Conservation (phyloP, 2,329 filamentous ascomycete species). For the Eutypella sp. region DNA sequence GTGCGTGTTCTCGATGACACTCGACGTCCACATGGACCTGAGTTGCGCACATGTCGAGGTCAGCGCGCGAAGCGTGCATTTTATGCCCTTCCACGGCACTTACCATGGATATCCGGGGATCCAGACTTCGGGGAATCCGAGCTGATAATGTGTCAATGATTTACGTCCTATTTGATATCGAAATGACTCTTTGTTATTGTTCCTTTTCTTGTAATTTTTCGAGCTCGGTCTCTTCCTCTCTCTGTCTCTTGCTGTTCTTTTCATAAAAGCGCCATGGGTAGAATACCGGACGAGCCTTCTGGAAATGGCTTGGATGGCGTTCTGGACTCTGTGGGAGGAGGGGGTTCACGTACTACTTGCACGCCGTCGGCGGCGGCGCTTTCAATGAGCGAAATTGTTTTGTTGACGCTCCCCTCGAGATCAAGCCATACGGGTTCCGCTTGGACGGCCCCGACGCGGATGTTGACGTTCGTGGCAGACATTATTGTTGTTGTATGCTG, state of each 20-base stretch:
- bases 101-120: slow-evolving; percentile 50
- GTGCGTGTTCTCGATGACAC: slow-evolving; percentile 36
- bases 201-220: too few species aligned
- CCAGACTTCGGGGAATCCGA: slow-evolving; percentile 52
- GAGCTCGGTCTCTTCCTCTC: too few species aligned
- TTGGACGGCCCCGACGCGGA: slow-evolving; percentile 47
- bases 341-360: slow-evolving; percentile 30
- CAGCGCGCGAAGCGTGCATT: slow-evolving; percentile 10
- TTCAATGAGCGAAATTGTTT: slow-evolving; percentile 52
- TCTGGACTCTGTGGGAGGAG: slow-evolving; percentile 1
- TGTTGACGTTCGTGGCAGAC: slow-evolving; percentile 14
- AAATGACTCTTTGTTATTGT: too few species aligned
- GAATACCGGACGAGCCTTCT: not conserved
- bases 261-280: too few species aligned
- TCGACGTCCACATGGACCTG: slow-evolving; percentile 34
- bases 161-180: not conserved
- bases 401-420: slow-evolving; percentile 46
- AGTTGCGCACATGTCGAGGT: slow-evolving; percentile 18
- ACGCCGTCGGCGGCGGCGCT: slow-evolving; percentile 50
- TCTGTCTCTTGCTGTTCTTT: too few species aligned
- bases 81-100: slow-evolving; percentile 16
- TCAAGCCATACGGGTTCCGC: slow-evolving; percentile 58
- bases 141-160: slow-evolving; percentile 1
- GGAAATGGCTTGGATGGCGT: not conserved
- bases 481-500: slow-evolving; percentile 10